phyloP scores from a whole-genome alignment of 768 basidiomycete species.

The Termitomyces sp. region DNA sequence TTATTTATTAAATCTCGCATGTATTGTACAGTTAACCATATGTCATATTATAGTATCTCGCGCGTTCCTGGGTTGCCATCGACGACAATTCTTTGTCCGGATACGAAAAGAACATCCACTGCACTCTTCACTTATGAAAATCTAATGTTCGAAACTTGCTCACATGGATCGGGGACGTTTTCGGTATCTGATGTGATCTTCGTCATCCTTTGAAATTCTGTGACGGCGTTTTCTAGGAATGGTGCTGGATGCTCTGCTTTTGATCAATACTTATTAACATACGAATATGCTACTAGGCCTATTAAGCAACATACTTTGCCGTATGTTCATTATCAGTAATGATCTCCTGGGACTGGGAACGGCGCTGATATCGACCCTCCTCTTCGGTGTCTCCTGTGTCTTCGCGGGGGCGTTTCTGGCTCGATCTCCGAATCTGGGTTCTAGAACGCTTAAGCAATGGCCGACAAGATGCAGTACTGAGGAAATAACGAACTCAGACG shows the following conservation, averaged over 20 bases:
- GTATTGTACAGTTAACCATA: slow-evolving; percentile 6
- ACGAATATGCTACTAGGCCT: not conserved
- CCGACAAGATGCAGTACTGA: not conserved
- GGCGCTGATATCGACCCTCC: not conserved
- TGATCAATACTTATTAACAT: not conserved
- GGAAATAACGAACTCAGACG: not conserved
- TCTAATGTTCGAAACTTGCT: no score
- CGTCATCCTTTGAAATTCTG: not conserved
- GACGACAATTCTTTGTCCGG: not conserved
- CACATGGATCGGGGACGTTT: slow-evolving; percentile 1
- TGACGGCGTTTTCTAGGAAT: no score
- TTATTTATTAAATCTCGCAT: not conserved
- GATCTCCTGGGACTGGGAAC: no score
- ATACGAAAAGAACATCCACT: not conserved
- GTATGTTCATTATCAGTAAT: no score
- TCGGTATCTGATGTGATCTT: slow-evolving; percentile 6
- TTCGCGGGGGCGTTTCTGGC: not conserved
- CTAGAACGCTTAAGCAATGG: not conserved
- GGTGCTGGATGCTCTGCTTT: no score
- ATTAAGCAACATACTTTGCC: not conserved
- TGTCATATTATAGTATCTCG: slow-evolving; percentile 1
- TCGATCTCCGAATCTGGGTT: not conserved
- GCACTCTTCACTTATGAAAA: no score
- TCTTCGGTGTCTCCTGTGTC: not conserved
- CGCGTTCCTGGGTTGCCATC: not conserved